These are phyloP conservation scores for Verticillium klebahnii DNA, from an alignment of 2,329 filamentous ascomycete genomes.

Conservation along the genomic window DNA sequence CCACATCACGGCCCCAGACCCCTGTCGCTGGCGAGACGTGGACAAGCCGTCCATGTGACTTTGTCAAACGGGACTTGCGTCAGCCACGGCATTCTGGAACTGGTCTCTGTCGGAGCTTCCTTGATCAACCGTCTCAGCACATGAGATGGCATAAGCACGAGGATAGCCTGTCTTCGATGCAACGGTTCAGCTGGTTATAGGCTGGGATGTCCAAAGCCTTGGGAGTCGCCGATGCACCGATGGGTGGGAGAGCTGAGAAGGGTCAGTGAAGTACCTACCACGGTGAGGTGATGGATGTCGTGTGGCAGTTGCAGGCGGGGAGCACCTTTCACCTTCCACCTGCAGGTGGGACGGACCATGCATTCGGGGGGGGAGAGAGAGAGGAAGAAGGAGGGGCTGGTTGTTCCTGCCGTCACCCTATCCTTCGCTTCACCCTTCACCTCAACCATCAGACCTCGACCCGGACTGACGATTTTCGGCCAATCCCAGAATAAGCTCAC, in stretches of 20 bases:
- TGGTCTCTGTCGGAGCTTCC: neutral
- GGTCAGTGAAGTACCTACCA: too few relatives aligned
- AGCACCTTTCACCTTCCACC: neutral
- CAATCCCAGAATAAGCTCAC: neutral
- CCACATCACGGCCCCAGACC: neutral
- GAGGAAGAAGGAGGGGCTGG: neutral
- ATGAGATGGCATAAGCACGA: neutral
- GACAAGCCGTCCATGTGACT: neutral
- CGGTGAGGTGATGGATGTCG: neutral
- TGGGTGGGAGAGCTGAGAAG: too few relatives aligned
- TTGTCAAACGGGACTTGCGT: slow-evolving; percentile 2
- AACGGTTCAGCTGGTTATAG: slow-evolving; percentile 2
- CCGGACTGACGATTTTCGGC: neutral
- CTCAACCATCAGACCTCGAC: neutral
- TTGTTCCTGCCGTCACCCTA: neutral
- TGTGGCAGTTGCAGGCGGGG: neutral
- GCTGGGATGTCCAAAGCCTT: neutral
- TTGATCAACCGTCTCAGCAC: slow-evolving; percentile 1
- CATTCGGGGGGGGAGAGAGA: neutral
- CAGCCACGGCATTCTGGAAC: slow-evolving; percentile 1
- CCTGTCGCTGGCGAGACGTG: neutral
- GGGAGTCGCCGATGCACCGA: neutral
- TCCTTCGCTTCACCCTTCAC: neutral
- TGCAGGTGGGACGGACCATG: neutral
- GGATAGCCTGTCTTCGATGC: neutral